A percentile compares a stretch with the other conserved stretches of the same genome.
Conservation (phyloP, 1,284 basidiomycete species). For the Leucoagaricus sp. region DNA sequence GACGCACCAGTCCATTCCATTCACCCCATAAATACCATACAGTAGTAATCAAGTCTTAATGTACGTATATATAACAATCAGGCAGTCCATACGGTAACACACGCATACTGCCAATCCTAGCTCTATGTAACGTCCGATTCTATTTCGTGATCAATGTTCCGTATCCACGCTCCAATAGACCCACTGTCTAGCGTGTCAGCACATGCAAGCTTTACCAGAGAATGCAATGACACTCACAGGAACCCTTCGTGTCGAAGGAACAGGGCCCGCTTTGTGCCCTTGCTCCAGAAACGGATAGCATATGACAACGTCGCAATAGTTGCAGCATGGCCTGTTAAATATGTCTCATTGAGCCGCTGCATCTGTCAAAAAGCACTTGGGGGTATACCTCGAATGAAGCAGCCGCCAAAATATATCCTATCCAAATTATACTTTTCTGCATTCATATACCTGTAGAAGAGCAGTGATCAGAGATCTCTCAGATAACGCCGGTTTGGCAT, state of each 20-base stretch:
- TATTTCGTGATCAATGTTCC: constrained; percentile 72
- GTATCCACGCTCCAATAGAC: constrained; percentile 94
- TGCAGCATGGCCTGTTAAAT: constrained; percentile 81
- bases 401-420: constrained; percentile 98
- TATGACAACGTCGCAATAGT: constrained; percentile 98
- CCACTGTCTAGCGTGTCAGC: constrained; percentile 53
- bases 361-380: too few species aligned
- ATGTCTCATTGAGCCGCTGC: too few species aligned
- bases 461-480: background rate
- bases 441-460: constrained; percentile 87
- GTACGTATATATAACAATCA: constrained; percentile 1
- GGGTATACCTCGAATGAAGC: constrained; percentile 93
- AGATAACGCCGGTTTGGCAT: background rate
- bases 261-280: constrained; percentile 94
- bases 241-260: constrained; percentile 99
- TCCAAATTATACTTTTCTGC: constrained; percentile 98
- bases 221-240: constrained; percentile 61
- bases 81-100: background rate
- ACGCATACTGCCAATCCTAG: background rate
- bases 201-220: constrained; percentile 12
- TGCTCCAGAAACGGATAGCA: constrained; percentile 99
- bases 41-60: background rate
- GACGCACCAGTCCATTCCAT: constrained; percentile 11
- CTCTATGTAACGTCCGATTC: constrained; percentile 18
- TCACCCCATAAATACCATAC: constrained; percentile 9